Evolutionary conservation across 768 basidiomycete species (phyloP), one percentile per base, ranked within the genome.

Genomic region (Hemileccinum impolitum): DNA sequence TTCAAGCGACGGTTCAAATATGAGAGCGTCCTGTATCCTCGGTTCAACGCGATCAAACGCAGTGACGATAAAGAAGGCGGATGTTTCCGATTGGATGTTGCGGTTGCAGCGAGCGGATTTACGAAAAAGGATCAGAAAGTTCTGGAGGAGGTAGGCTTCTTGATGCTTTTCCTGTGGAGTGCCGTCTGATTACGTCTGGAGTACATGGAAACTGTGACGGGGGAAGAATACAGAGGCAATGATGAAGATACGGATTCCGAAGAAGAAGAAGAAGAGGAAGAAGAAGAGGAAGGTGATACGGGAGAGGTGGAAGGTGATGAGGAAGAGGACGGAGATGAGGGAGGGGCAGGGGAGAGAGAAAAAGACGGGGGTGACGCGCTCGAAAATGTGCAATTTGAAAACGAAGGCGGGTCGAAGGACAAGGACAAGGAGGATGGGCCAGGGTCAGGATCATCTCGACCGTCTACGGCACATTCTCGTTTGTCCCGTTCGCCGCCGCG

Each of bases 101-200:
- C 90, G 56, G 94, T 97, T 6, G 87, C 88, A 42, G 96, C 96
- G 3, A 95, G 92, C 72, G 95, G 95, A 21, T 97, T 95, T 68
- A 84, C 83, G 52, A 77, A 85, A 57, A 85, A 85, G 60, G 86
- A 95, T 62, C 82, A 90, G 76, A 81, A 83, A 61, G 70, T 79
- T 36, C 71, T 97, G 47, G 91, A 94, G 69, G 84, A 93, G 75
- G 94, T 94, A 52, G 61, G 80, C 67, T 60, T 43, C 44, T 45
- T 46, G n/a, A 17, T 45, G 53, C 52, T 50, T 64, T 43, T 42
- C 52, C 60, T 30, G 50, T 50, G 28, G n/a, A 53, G 44, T 49
- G 47, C 49, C 55, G 52, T 55, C 43, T 55, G 46, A 59, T 54
- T 52, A 65, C 49, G 45, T 55, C 58, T 51, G 42, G 34, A 90